Conservation (phyloP, 495 filamentous ascomycete genomes). For the Hypoxylon rickii region DNA sequence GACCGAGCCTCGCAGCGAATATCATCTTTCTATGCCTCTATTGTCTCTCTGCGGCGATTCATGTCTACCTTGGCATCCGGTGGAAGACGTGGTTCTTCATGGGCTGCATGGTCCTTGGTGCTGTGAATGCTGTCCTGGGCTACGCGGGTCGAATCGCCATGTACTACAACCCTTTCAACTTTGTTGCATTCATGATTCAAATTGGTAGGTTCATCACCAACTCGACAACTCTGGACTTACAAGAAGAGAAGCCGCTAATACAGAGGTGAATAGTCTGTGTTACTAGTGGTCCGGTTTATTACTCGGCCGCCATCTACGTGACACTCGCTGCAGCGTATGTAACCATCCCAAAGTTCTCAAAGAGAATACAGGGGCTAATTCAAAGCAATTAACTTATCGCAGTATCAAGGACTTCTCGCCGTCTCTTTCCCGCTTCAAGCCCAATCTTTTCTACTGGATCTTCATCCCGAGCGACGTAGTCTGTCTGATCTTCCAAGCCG, state of each 20-base stretch:
- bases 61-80: constrained; percentile 43
- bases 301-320: constrained; percentile 64
- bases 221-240: too few species aligned
- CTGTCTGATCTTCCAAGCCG: constrained; percentile 56
- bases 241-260: too few species aligned
- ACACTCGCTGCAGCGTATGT: constrained; percentile 50
- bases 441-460: constrained; percentile 56
- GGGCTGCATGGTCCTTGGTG: constrained; percentile 43
- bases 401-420: constrained; percentile 52
- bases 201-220: constrained; percentile 39
- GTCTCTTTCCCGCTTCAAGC: constrained; percentile 55
- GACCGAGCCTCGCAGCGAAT: constrained; percentile 37
- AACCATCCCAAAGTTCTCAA: too few species aligned
- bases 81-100: constrained; percentile 48
- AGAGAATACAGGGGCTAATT: too few species aligned
- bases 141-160: constrained; percentile 55
- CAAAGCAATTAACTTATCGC: not conserved
- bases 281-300: constrained; percentile 60
- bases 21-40: constrained; percentile 36
- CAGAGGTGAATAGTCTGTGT: constrained; percentile 49
- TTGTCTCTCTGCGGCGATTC: constrained; percentile 21
- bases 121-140: constrained; percentile 48
- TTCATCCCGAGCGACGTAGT: constrained; percentile 60
- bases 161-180: constrained; percentile 53
- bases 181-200: constrained; percentile 54